Conservation (phyloP, 805 yeast genomes). For the Wickerhamomyces bovis region DNA sequence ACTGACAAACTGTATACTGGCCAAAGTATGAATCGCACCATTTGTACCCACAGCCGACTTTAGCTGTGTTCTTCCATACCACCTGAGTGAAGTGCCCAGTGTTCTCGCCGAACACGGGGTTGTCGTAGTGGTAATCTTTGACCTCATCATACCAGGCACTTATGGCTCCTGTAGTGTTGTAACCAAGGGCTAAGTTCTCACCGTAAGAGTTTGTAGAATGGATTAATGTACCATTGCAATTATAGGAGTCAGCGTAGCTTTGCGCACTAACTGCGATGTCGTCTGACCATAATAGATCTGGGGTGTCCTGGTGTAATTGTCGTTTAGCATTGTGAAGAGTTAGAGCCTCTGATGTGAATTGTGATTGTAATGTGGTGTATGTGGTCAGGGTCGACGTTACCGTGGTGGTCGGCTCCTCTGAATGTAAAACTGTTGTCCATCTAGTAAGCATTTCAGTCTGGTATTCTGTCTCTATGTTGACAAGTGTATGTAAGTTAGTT, state of each 20-base stretch:
- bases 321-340: constrained; percentile 52
- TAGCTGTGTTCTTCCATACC: constrained; percentile 59
- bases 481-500: constrained; percentile 3
- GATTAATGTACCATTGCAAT: constrained; percentile 48
- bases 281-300: constrained; percentile 49
- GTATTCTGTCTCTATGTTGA: neutral
- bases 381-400: constrained; percentile 11
- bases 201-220: constrained; percentile 68
- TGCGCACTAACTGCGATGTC: constrained; percentile 50
- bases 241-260: constrained; percentile 46
- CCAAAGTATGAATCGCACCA: constrained; percentile 47
- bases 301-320: constrained; percentile 41
- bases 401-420: constrained; percentile 16
- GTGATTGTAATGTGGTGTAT: constrained; percentile 9
- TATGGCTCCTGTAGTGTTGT: constrained; percentile 49
- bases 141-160: constrained; percentile 76
- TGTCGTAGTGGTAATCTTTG: constrained; percentile 41
- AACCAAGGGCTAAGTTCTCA: constrained; percentile 79
- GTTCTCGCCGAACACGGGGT: constrained; percentile 37
- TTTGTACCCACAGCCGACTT: constrained; percentile 66
- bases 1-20: constrained; percentile 63
- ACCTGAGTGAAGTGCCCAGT: constrained; percentile 82
- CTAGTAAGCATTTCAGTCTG: constrained; percentile 2
- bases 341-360: constrained; percentile 6
- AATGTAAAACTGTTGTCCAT: constrained; percentile 11